These are phyloP conservation scores for Garcia nutans DNA, from an alignment of 345 rosid genomes.

Conservation along the genomic window DNA sequence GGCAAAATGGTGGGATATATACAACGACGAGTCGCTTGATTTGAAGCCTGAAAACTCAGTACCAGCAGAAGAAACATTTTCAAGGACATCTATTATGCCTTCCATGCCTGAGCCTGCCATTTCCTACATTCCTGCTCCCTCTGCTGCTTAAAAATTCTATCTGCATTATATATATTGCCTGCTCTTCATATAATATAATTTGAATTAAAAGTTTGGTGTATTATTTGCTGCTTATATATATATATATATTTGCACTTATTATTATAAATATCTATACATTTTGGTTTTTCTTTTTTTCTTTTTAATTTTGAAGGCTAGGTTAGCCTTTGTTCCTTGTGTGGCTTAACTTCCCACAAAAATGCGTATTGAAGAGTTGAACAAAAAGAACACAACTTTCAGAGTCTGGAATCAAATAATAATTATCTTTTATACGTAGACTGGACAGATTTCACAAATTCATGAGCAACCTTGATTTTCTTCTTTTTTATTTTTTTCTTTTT, in stretches of 20 bases:
- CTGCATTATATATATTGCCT: neutral
- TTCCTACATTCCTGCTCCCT: conserved; percentile 58
- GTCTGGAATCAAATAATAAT: neutral
- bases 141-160: conserved; percentile 54
- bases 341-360: neutral
- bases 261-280: too few relatives aligned
- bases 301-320: too few relatives aligned
- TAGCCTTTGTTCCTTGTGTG: neutral
- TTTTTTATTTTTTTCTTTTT: too few relatives aligned
- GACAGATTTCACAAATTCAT: too few relatives aligned
- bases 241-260: neutral
- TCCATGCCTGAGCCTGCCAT: conserved; percentile 54
- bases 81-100: conserved; percentile 46
- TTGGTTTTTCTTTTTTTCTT: too few relatives aligned
- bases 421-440: neutral
- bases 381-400: neutral
- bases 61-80: conserved; percentile 34
- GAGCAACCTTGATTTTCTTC: too few relatives aligned
- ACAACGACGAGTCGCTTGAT: conserved; percentile 22
- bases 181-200: neutral
- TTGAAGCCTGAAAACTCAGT: conserved; percentile 7
- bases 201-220: conserved; percentile 12
- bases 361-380: neutral
- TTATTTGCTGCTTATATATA: neutral
- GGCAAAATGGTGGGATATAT: conserved; percentile 23